Base-by-base conservation (phyloP, 2,329 filamentous ascomycete species). In the Colletotrichum sp. region DNA sequence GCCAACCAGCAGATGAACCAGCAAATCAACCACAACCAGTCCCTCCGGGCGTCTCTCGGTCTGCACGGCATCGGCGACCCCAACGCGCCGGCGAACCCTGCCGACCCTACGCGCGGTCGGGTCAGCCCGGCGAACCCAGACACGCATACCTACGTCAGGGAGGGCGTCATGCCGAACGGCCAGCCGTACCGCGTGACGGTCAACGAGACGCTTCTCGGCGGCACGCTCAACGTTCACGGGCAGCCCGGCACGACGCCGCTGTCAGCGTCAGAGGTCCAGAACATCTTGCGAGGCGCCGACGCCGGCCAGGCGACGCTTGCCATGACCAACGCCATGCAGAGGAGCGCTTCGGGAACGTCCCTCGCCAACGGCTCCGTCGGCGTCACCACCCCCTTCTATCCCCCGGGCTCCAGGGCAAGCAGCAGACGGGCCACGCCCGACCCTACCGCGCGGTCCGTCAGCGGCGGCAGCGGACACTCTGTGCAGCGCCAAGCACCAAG, bases 351-450 rank as follows among this genome's bases (percentile, higher is more conserved):
- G 5, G 86, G 83, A 57, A 84, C 86, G 6, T 89, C 88, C 7
- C 79, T 88, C 13, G 79, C 82, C 74, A 83, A 82, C 71, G 79
- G 64, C 83, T 24, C 84, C 84, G 48, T 85, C 87, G 87, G 87
- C 16, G 85, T 87, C 30, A 87, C 87, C 3, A 85, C 85, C 8
- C 85, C 88, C 4, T 80, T 84, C 16, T 81, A 84, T 67, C 82
- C 82, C 3, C 79, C 80, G 18, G 78, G 81, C 30, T 87, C 87
- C n/a, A 81, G 85, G 63, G 80, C 84, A 67, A 84, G 82, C 24
- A 90, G 87, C 78, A 86, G 88, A 61, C 83, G 87, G 61, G 88
- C 84, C 34, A 90, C 88, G 8, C 89, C 89, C 4, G 88, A 90
- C 76, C 82, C 81, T 1, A 78, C 79, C 5, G 71, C 73, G 18